Base-by-base conservation (phyloP, 345 rosid genomes). In the Syzygium aqueum region DNA sequence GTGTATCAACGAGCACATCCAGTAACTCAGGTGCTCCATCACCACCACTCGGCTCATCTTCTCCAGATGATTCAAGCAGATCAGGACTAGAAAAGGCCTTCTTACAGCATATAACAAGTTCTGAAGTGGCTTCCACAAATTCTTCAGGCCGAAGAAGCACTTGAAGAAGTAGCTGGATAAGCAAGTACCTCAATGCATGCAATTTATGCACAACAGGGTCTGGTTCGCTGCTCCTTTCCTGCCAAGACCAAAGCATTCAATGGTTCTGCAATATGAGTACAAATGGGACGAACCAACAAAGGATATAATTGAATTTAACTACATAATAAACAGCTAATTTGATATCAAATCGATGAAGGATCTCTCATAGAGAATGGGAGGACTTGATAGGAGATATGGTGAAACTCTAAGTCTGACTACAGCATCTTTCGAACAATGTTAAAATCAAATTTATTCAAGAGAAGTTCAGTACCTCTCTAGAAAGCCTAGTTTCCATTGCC, bases 1-100 rank as follows among this genome's bases (percentile, higher is more conserved):
- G 88, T 46, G 99, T 94, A 88, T 98, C 99, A 59, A 95, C 94
- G 57, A 98, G 94, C 85, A 98, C 97, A 90, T 98, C 98, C 95
- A 98, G 94, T 88, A 95, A 90, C 90, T 95, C 92, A 49, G 98
- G 97, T 84, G 85, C 87, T 40, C 88, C 93, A 90, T 93, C 96
- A 90, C 87, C 85, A 33, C 90, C 95, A 73, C 89, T 51, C 21
- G 59, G 87, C 88, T 93, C 98, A 89, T 93, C 96, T 90, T 96
- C 97, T 86, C 92, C 97, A 40, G 92, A 92, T 56, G 90, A 89
- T 54, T 92, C 91, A 30, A 85, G 95, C 88, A 91, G 91, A 89
- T 93, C 96, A 90, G 90, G 84, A 86, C 93, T 85, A n/a, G 92
- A 86, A 91, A 94, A 95, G 85, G 93, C 94, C 90, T 98, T 98